Base-by-base conservation (phyloP, 352 stramenopile species). In the Pythium insidiosum region DNA sequence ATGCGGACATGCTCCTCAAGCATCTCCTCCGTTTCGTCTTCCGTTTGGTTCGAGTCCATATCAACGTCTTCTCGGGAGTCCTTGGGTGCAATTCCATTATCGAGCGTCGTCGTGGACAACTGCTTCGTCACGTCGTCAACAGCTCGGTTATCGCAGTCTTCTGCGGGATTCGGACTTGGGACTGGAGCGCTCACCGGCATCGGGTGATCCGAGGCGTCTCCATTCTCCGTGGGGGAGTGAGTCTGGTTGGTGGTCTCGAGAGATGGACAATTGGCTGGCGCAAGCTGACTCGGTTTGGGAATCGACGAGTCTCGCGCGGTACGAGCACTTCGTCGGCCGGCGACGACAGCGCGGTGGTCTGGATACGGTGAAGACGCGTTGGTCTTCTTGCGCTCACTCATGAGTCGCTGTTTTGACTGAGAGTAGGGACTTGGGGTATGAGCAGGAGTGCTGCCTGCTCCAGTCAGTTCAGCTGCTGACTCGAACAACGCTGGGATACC, bases 1-100 rank as follows among this genome's bases (percentile, higher is more conserved):
- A 76, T 53, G 23, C 85, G 71, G 36, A 92, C 84, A 35, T 86
- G 63, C 21, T 75, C 53, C 11, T 80, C 43, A 16, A 92, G 57
- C 22, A 71, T 58, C 31, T 74, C 59, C 53, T 91, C 79, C 12
- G 53, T 56, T 9, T 88, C 66, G 9, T 67, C 68, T n/a, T 78
- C 71, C 24, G 63, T 68, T 23, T 84, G 68, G 42, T 84, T 88
- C 16, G 66, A 85, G 12, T 74, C 62, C 2, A 43, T 51, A 1
- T 61, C 45, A 9, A 15, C 28, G 31, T 50, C 53, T 11, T 43
- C 23, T 5, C 46, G 38, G 3, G 56, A 16, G 18, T 56, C 41
- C 2, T n/a, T 11, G 11, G 41, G 43, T 22, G 65, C 62, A 5
- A 52, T 61, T 2, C 40, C 18, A 12, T 62, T 47, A 35, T 43